Evolutionary conservation across 139 green algal species (phyloP), one percentile per base, ranked within the genome.

Genomic region (Auxenochlorella pyrenoidosa): DNA sequence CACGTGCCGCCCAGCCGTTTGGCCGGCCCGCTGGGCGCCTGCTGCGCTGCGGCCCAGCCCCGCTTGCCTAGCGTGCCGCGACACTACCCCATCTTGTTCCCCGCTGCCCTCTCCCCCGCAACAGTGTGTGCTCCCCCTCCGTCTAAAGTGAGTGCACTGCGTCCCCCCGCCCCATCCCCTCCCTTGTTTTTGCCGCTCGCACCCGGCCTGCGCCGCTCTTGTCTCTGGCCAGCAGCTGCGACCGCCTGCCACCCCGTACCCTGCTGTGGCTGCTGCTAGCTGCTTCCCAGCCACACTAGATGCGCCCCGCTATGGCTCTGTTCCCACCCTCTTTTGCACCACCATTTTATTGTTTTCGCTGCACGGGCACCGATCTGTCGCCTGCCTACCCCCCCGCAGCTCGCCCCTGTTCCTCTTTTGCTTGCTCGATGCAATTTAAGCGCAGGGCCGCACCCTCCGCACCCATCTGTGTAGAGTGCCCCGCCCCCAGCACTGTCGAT

Each of bases 401-500:
- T 30, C 68, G 8, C 18, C 70, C n/a, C 34, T 41, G 70, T 44
- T 41, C 70, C 70, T 38, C 66, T 73, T 76, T 76, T 47, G 70
- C 70, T 76, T 38, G 70, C 70, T 76, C 70, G n/a, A 76, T 76
- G 70, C 70, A 43, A 76, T 76, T 76, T 43, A 73, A 73, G 66
- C 66, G 66, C 66, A 73, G 66, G 66, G 34, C 70, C 70, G 34
- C 70, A 76, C n/a, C 70, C n/a, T 15, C 36, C 34, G 34, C 70
- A 30, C 70, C 70, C 70, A 28, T 44, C 70, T 24, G 70, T 75
- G 68, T 43, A 41, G 32, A 75, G 68, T 76, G 70, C 70, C 34
- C 34, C 70, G 34, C 10, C 70, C n/a, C 36, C 34, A 76, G n/a
- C 34, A 43, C 70, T 76, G 34, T 76, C 18, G 70, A 76, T 43